Evolutionary conservation across 129 eudicot species (phyloP).

Genomic region (Lactuca saligna): DNA sequence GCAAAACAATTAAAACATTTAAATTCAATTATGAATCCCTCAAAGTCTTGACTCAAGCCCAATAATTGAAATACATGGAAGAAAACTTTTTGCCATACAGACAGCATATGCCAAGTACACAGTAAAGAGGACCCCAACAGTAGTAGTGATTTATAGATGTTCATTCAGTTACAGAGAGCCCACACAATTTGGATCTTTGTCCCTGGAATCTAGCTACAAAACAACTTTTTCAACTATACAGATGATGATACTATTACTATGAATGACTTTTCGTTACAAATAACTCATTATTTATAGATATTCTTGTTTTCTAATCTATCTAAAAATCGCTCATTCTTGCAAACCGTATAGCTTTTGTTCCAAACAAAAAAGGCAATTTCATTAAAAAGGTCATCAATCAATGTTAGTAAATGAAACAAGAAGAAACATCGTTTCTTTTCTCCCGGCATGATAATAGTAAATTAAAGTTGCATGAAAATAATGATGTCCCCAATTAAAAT

Average conservation of each 20-base stretch:
- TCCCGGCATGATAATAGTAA: slow-evolving; percentile 6
- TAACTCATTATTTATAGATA: not conserved
- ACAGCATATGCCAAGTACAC: slow-evolving; percentile 14
- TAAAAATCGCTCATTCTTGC: not conserved
- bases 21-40: not conserved
- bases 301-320: not conserved
- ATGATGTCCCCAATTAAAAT: slow-evolving; percentile 14
- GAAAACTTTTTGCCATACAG: slow-evolving; percentile 18
- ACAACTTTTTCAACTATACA: not conserved
- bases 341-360: not conserved
- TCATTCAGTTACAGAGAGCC: slow-evolving; percentile 7
- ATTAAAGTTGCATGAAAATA: slow-evolving; percentile 8
- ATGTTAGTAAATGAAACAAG: not conserved
- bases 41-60: not conserved
- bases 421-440: slow-evolving; percentile 9
- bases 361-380: not conserved
- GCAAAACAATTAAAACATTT: slow-evolving; percentile 19
- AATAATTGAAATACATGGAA: slow-evolving; percentile 20
- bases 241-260: not conserved
- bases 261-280: not conserved
- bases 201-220: slow-evolving; percentile 6
- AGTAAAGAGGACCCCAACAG: not conserved
- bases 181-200: slow-evolving; percentile 8
- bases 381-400: not conserved
- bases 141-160: not conserved